These are phyloP conservation scores for Emmonsiellopsis sp. DNA, from an alignment of 2,329 filamentous ascomycete genomes.

Conservation along the genomic window DNA sequence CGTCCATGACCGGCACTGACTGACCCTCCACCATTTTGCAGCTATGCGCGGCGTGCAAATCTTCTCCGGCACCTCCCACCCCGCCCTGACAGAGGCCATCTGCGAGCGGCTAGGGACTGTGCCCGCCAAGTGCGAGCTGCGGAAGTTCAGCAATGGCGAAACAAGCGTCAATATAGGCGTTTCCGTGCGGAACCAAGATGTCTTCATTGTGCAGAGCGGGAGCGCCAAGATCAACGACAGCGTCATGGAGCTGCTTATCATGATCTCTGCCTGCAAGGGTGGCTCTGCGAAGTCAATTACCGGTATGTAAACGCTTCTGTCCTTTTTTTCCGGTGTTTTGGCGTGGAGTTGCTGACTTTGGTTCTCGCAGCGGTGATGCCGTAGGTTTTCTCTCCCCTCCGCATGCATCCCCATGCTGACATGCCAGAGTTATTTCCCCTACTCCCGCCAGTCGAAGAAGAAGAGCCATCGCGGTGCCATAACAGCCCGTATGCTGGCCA, in stretches of 20 bases:
- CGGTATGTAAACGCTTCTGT: slow-evolving; percentile 48
- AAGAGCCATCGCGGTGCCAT: slow-evolving; percentile 95
- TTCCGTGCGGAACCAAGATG: slow-evolving; percentile 90
- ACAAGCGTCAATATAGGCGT: slow-evolving; percentile 58
- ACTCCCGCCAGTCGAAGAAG: slow-evolving; percentile 98
- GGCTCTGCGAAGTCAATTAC: slow-evolving; percentile 95
- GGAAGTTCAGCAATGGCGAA: slow-evolving; percentile 63
- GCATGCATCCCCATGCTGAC: slow-evolving; percentile 23
- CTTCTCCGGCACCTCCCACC: slow-evolving; percentile 59
- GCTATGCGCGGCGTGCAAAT: slow-evolving; percentile 58
- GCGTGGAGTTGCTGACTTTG: slow-evolving; percentile 11
- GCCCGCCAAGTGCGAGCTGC: slow-evolving; percentile 51
- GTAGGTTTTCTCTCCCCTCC: slow-evolving; percentile 27
- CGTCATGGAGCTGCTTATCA: slow-evolving; percentile 98
- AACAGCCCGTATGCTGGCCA: slow-evolving; percentile 93
- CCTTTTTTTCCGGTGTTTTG: slow-evolving; percentile 4
- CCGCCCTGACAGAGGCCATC: slow-evolving; percentile 54
- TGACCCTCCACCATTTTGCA: too few species aligned
- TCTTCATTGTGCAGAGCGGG: slow-evolving; percentile 96
- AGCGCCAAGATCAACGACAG: slow-evolving; percentile 96
- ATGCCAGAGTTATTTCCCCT: slow-evolving; percentile 71
- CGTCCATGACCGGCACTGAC: not conserved
- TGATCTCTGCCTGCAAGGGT: slow-evolving; percentile 98
- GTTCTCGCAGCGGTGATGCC: slow-evolving; percentile 35
- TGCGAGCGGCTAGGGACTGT: slow-evolving; percentile 56